Evolutionary conservation across 768 basidiomycete genomes (phyloP), one percentile per base, ranked within the genome.

Genomic region (Strobilomyces dryophilus): DNA sequence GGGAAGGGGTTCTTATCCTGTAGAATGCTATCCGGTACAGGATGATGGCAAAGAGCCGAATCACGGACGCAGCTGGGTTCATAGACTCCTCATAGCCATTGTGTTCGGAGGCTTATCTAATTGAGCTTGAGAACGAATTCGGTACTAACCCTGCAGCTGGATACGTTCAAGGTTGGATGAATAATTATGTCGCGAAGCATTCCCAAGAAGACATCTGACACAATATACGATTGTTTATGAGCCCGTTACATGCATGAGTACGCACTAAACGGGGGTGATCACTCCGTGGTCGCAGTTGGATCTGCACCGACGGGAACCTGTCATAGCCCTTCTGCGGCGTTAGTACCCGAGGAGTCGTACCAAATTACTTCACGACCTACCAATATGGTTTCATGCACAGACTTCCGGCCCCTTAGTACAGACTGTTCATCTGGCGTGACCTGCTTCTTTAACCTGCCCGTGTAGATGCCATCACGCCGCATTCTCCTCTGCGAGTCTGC

Each of bases 41-140:
- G 63, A 52, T 51, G 48, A 49, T 49, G n/a, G 42, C 34, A 41
- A 47, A 44, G 54, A 45, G 48, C 61, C 61, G 57, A 57, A 39
- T 51, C 39, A 21, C 49, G 56, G 53, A 42, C 39, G 49, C 51
- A 47, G 50, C 36, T 47, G 20, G 29, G 37, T 48, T 24, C 24
- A 24, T 24, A 24, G 24, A 24, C 24, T 24, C 61, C 24, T 24
- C 61, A 55, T 59, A 49, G 57, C 65, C 67, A 58, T 61, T 4
- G 8, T 57, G 8, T 29, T 55, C 69, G 67, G 67, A 71, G 37
- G 62, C 63, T 69, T 69, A 70, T 46, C 55, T 70, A 70, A 69
- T 59, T 39, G 12, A 21, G 45, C 57, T 52, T 68, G 58, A 47
- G 58, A 64, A 65, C 26, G 49, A 49, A 45, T 49, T 32, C 39